Conservation (phyloP, 495 filamentous ascomycete species). For the Hypoxylon trugodes region DNA sequence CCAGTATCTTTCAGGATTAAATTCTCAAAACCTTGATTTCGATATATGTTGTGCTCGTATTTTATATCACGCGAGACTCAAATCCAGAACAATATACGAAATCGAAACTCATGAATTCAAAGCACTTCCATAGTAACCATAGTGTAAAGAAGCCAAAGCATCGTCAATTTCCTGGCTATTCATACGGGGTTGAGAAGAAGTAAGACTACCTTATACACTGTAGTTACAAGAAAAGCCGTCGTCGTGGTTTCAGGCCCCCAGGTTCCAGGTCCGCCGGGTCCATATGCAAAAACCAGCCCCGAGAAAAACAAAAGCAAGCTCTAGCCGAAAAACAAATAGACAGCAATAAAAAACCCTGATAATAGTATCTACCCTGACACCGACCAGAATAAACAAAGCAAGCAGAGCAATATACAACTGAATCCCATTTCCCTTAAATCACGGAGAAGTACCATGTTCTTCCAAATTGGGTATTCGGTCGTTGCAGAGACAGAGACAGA, state of each 20-base stretch:
- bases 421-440: constrained; percentile 25
- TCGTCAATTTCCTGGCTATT: constrained; percentile 33
- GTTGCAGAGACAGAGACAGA: constrained; percentile 8
- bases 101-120: too few relatives aligned
- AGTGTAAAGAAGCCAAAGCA: constrained; percentile 16
- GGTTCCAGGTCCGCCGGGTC: too few relatives aligned
- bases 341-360: constrained; percentile 19
- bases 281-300: constrained; percentile 35
- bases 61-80: too few relatives aligned
- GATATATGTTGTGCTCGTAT: too few relatives aligned
- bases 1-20: too few relatives aligned
- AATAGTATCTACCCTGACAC: constrained; percentile 25
- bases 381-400: constrained; percentile 10
- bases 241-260: too few relatives aligned
- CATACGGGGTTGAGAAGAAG: constrained; percentile 30
- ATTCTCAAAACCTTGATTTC: too few relatives aligned
- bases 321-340: constrained; percentile 9
- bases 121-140: too few relatives aligned
- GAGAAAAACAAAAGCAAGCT: too few relatives aligned
- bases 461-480: constrained; percentile 24
- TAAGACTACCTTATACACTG: constrained; percentile 35
- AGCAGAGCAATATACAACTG: constrained; percentile 10
- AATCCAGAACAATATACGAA: too few relatives aligned
- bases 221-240: constrained; percentile 32
- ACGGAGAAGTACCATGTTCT: constrained; percentile 25